Base-by-base conservation (phyloP, 169 alveolate species). In the Cryptosporidium felis region DNA sequence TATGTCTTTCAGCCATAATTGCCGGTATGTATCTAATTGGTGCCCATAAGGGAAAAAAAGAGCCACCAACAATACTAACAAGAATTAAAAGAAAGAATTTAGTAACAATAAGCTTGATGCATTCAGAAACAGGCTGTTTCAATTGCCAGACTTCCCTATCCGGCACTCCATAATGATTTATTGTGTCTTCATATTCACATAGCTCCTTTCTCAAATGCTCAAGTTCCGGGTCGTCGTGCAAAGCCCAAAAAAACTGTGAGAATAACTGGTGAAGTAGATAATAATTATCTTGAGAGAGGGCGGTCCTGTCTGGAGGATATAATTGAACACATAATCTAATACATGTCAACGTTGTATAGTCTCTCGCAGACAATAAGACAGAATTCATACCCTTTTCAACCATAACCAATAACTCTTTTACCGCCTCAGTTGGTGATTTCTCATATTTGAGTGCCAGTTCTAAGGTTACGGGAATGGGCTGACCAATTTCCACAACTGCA, bases 131-230 rank as follows among this genome's bases (percentile, higher is more conserved):
- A n/a, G 97, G 93, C 60, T 94, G 97, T 88, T 93, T 94, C 61
- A 94, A 90, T 80, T 93, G 92, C 97, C 97, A 94, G 30, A 94
- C 96, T 62, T 94, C 97, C 41, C 91, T 93, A 81, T 94, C 97
- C 30, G 93, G 96, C 40, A 94, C 85, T 63, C 90, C 91, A 47
- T 93, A 85, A 26, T 89, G 89, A 65, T 90, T 58, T 45, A 94
- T 88, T 60, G 88, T 88, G 58, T 88, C 91, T 80, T 94, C 92
- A 89, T 94, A 94, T 41, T 91, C 91, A 18, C 92, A 65, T 45
- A 94, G 80, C 41, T 91, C 89, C 60, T 91, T 91, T 61, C 93
- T 89, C 79, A 94, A 80, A 9, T 82, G 89, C 58, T 88, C 74
- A 14, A 94, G 90, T 44, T 88, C 96, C 42, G 56, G 51, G 56